These are phyloP conservation scores for Hemisphaericaspora lyxosophila DNA, from an alignment of 1,139 yeast species.

Conservation along the genomic window DNA sequence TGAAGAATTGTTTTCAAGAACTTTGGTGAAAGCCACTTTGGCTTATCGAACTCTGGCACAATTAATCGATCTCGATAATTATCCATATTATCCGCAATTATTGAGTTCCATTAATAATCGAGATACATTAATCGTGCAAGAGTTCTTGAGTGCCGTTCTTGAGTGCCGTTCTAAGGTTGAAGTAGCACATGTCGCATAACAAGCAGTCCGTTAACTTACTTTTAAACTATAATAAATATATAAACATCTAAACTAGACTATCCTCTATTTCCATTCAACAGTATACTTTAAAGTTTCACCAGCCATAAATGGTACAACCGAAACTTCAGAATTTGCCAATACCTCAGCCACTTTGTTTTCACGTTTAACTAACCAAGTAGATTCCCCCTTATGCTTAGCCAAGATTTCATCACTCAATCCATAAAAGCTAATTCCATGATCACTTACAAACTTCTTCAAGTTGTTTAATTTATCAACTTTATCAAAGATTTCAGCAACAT, in stretches of 20 bases:
- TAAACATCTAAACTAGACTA: too few species aligned
- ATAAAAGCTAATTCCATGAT: constrained; percentile 72
- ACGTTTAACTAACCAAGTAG: constrained; percentile 45
- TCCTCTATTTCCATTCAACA: constrained; percentile 71
- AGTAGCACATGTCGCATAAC: too few species aligned
- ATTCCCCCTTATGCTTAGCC: constrained; percentile 44
- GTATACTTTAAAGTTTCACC: constrained; percentile 75
- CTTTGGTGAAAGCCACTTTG: too few species aligned
- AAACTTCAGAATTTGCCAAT: constrained; percentile 46
- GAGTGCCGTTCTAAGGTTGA: too few species aligned
- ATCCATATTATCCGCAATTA: too few species aligned
- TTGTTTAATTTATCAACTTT: constrained; percentile 59
- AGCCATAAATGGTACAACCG: constrained; percentile 87
- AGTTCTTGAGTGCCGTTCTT: too few species aligned
- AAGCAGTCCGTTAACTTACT: too few species aligned
- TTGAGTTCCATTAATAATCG: too few species aligned
- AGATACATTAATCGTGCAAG: too few species aligned
- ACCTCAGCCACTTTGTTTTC: constrained; percentile 58
- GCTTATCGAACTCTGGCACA: too few species aligned
- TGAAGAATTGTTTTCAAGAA: too few species aligned
- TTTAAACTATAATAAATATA: background rate
- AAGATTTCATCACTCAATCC: constrained; percentile 37
- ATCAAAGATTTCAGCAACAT: constrained; percentile 86
- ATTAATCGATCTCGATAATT: too few species aligned
- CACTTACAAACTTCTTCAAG: constrained; percentile 72